Evolutionary conservation across 2,329 filamentous ascomycete species (phyloP), one percentile per base, ranked within the genome.

Genomic region (Fusarium torreyae): DNA sequence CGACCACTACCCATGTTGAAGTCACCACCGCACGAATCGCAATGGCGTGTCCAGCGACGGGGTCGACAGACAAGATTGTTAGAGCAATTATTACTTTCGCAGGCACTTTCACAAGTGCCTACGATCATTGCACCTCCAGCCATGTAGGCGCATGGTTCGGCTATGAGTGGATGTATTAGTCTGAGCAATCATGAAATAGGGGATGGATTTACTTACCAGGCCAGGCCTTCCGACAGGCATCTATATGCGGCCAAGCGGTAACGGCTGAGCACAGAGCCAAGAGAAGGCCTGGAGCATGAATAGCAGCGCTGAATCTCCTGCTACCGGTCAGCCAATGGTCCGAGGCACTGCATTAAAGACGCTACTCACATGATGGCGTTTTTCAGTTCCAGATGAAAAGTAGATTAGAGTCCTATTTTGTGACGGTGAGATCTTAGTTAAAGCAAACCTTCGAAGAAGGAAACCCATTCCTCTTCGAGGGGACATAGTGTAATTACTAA

Each of bases 11-110:
- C 42, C 20, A 45, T 17, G 24, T 45, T 45, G 24, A 24, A 45
- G 24, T 45, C 42, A 17, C 42, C 42, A 45, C 42, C 42, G 24
- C 42, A 45, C 14, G 42, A 24, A 24, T 45, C 42, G 22, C 42
- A 45, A 24, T 45, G 42, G 42, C 42, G 42, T 31, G 42, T 45
- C 42, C 42, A 45, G 24, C 42, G 42, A 45, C 42, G 42, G 17
- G 42, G 42, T n/a, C 42, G 42, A 24, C 42, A 45, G 42, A 45
- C 22, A 17, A 45, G 42, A 26, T 28, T 45, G 24, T 45, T 45
- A 10, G 18, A 24, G 24, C 42, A 45, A 45, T 45, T 28, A 22
- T 24, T 24, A 20, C 22, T 45, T 14, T 45, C 42, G 42, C 42
- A 45, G 17, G 42, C 42, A 24, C 42, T 45, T n/a, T 26, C 42